These are phyloP conservation scores for Salix koriyanagi DNA, from an alignment of 345 rosid genomes.

Conservation along the genomic window DNA sequence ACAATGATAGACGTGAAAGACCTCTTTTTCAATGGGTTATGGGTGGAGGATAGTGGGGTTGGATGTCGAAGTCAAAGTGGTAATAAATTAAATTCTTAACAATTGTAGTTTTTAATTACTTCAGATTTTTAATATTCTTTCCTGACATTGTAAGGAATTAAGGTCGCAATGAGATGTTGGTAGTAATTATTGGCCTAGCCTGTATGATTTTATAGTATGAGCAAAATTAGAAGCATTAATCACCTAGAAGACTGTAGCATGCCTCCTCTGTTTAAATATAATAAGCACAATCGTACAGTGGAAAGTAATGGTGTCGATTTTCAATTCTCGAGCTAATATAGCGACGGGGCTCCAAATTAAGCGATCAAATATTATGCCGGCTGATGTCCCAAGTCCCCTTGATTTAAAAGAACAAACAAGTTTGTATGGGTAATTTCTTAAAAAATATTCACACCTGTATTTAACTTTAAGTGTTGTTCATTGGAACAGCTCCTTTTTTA, in stretches of 20 bases:
- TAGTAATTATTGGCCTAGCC: neutral
- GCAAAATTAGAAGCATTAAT: neutral
- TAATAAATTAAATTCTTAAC: conserved; percentile 12
- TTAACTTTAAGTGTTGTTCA: too few species aligned
- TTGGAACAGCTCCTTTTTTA: too few species aligned
- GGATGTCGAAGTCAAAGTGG: conserved; percentile 7
- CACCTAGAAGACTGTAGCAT: neutral
- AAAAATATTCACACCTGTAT: too few species aligned
- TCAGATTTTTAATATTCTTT: conserved; percentile 9
- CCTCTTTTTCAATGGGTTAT: neutral
- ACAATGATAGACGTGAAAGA: neutral
- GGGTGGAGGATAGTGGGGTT: neutral
- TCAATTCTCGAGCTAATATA: too few species aligned
- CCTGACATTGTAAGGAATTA: neutral
- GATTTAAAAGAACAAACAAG: too few species aligned
- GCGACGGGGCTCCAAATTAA: too few species aligned
- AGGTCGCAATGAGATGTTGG: neutral
- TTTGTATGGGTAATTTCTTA: too few species aligned
- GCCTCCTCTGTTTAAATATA: neutral
- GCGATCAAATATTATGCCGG: too few species aligned
- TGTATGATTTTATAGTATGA: too few species aligned
- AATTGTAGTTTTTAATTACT: neutral
- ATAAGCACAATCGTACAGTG: neutral
- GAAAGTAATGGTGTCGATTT: neutral
- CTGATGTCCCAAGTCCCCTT: too few species aligned